Conservation (phyloP, 805 yeast species). For the Wickerhamiella musiphila region DNA sequence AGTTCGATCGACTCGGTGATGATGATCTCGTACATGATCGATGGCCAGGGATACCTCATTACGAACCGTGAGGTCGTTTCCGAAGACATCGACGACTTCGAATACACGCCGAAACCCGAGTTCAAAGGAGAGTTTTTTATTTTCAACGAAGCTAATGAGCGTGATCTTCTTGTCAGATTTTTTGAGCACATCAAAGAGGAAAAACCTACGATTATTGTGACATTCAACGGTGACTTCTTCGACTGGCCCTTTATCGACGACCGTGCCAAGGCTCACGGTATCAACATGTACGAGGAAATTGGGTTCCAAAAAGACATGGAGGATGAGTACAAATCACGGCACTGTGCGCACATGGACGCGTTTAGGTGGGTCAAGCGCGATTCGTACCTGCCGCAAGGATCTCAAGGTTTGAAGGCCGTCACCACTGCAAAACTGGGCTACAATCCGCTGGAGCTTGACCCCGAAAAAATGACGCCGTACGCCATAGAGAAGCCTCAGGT, state of each 20-base stretch:
- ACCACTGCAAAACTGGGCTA: conserved; percentile 91
- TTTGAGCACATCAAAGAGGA: conserved; percentile 82
- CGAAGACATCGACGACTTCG: conserved; percentile 91
- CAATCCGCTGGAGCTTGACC: conserved; percentile 91
- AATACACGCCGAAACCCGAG: conserved; percentile 94
- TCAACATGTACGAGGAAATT: conserved; percentile 80
- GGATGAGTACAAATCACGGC: conserved; percentile 80
- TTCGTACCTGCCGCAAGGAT: conserved; percentile 93
- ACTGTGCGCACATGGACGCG: conserved; percentile 96
- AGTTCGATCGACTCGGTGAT: conserved; percentile 77
- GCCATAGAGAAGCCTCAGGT: conserved; percentile 88
- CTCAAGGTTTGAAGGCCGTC: conserved; percentile 95
- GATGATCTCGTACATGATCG: conserved; percentile 99
- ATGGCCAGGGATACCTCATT: conserved; percentile 87
- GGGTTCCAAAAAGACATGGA: conserved; percentile 91
- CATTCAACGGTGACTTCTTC: conserved; percentile 95
- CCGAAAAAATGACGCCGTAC: conserved; percentile 95
- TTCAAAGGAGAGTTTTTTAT: conserved; percentile 79
- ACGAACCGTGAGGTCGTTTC: conserved; percentile 90
- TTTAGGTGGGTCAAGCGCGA: conserved; percentile 97
- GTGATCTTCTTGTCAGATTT: conserved; percentile 52
- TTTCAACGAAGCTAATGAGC: conserved; percentile 79
- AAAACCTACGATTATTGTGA: conserved; percentile 90
- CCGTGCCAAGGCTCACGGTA: conserved; percentile 65
- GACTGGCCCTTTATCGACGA: conserved; percentile 98